phyloP scores from a whole-genome alignment of 2,329 filamentous ascomycete species.

The Cadophora malorum region DNA sequence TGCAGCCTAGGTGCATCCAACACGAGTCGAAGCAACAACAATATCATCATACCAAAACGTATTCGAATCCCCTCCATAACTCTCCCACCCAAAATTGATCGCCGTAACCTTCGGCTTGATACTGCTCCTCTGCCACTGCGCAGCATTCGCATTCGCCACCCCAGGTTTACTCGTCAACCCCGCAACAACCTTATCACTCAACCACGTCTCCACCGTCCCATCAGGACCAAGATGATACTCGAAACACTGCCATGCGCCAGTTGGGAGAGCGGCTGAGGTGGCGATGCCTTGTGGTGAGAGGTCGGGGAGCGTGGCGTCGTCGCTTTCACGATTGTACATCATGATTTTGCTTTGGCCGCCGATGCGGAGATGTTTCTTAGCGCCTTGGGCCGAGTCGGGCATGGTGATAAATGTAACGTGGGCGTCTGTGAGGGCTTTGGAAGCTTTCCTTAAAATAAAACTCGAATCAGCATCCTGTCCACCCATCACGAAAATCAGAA shows the following conservation, averaged over 20 bases:
- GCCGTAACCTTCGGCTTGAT: conserved; percentile 59
- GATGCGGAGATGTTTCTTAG: conserved; percentile 66
- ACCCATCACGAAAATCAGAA: too few relatives aligned
- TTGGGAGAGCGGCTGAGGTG: conserved; percentile 56
- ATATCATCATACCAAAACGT: conserved; percentile 70
- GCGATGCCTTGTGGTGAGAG: conserved; percentile 65
- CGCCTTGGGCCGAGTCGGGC: conserved; percentile 62
- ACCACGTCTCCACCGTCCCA: conserved; percentile 66
- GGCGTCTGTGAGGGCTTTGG: conserved; percentile 61
- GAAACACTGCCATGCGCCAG: conserved; percentile 62
- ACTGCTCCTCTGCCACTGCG: conserved; percentile 57
- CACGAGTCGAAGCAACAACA: conserved; percentile 53
- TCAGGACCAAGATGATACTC: conserved; percentile 66
- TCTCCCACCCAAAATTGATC: conserved; percentile 69
- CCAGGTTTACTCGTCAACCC: conserved; percentile 55
- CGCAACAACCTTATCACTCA: conserved; percentile 57
- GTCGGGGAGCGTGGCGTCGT: conserved; percentile 67
- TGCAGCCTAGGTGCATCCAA: conserved; percentile 51
- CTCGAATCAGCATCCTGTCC: conserved; percentile 35
- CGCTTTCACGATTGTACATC: conserved; percentile 69
- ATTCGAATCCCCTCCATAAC: conserved; percentile 64
- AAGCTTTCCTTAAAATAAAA: conserved; percentile 54
- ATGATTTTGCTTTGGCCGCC: conserved; percentile 65
- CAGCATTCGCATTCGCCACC: conserved; percentile 55
- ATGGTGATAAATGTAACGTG: conserved; percentile 70